Conservation (phyloP, 805 yeast species). For the Schizosaccharomyces osmophilus region DNA sequence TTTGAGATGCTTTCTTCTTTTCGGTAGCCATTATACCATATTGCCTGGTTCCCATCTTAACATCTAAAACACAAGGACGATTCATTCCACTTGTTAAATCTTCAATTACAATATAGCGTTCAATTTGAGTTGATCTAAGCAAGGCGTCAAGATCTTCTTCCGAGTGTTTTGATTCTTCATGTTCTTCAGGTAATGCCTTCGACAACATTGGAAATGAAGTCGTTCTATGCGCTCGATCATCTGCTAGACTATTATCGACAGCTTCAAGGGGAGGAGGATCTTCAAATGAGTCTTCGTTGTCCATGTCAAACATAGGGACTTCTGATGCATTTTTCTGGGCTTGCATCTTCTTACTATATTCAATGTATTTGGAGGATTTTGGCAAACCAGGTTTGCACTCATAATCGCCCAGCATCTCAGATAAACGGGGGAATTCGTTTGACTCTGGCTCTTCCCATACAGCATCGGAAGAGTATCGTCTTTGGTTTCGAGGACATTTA, state of each 20-base stretch:
- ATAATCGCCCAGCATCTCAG: not conserved
- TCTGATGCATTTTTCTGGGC: not conserved
- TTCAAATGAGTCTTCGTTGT: not conserved
- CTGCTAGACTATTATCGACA: not conserved
- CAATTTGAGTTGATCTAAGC: constrained; percentile 20
- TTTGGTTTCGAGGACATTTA: not conserved
- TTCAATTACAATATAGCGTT: constrained; percentile 65
- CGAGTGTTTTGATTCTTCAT: too few species aligned
- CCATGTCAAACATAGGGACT: not conserved
- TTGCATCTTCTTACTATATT: not conserved
- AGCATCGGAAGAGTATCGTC: not conserved
- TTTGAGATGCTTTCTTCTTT: constrained; percentile 53
- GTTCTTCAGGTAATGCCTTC: too few species aligned
- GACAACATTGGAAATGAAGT: too few species aligned
- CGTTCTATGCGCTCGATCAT: too few species aligned
- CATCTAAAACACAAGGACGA: constrained; percentile 74
- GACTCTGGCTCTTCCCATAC: not conserved
- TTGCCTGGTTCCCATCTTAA: constrained; percentile 96
- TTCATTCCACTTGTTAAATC: constrained; percentile 67
- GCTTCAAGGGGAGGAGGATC: not conserved
- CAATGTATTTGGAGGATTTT: not conserved
- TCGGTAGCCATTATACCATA: constrained; percentile 79
- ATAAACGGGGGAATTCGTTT: not conserved
- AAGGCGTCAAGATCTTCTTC: too few species aligned
- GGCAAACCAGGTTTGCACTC: not conserved